Conservation (phyloP, 768 basidiomycete genomes). For the Phylloporus sp. region DNA sequence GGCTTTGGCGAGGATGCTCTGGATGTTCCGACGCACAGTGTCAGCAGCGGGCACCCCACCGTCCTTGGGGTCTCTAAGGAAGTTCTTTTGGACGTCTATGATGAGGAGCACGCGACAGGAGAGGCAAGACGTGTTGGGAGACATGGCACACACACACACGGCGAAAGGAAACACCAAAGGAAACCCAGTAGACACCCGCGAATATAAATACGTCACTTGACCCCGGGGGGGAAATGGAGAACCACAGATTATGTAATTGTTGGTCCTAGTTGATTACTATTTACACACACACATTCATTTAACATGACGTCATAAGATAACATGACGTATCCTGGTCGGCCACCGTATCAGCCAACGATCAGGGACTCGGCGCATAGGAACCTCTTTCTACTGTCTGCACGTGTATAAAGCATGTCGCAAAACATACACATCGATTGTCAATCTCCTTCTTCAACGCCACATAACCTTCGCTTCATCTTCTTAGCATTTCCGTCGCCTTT, state of each 20-base stretch:
- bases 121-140: conserved; percentile 13
- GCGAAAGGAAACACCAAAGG: neutral
- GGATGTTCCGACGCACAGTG: conserved; percentile 45
- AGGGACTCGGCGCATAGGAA: neutral
- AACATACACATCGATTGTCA: neutral
- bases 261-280: conserved; percentile 4
- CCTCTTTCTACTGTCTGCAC: neutral
- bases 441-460: neutral
- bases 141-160: conserved; percentile 11
- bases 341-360: neutral
- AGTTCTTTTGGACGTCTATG: conserved; percentile 52
- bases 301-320: conserved; percentile 24
- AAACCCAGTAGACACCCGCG: neutral
- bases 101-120: conserved; percentile 50
- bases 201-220: conserved; percentile 13
- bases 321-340: neutral
- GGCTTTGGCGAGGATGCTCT: conserved; percentile 45
- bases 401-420: conserved; percentile 9
- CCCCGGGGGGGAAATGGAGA: neutral
- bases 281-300: conserved; percentile 8
- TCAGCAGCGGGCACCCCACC: conserved; percentile 52
- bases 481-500: neutral
- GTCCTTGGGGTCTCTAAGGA: conserved; percentile 44
- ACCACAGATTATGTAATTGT: neutral
- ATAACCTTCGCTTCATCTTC: neutral